phyloP scores from a whole-genome alignment of 192 early-diverging fungal genomes.

The Entophlyctis luteolus region DNA sequence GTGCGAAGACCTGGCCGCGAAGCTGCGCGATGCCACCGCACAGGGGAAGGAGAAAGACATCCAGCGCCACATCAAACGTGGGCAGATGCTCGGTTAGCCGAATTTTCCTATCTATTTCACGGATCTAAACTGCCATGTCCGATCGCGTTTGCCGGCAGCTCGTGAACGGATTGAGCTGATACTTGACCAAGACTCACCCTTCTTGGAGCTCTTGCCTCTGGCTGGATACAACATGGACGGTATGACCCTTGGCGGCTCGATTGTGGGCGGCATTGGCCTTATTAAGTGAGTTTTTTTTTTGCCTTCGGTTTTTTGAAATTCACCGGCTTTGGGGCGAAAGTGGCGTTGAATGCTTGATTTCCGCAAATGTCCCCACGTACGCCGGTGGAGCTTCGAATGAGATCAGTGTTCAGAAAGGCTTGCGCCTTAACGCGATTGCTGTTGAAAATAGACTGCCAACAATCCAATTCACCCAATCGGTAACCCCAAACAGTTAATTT shows the following conservation, averaged over 20 bases:
- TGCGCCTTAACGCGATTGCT: constrained; percentile 53
- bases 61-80: constrained; percentile 52
- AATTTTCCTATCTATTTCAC: constrained; percentile 4
- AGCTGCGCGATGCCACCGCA: constrained; percentile 47
- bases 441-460: constrained; percentile 57
- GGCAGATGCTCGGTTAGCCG: constrained; percentile 54
- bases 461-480: constrained; percentile 57
- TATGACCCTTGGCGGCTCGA: constrained; percentile 63
- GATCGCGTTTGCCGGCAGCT: constrained; percentile 24
- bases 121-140: not conserved
- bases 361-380: constrained; percentile 58
- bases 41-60: constrained; percentile 49
- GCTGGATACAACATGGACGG: constrained; percentile 62
- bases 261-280: constrained; percentile 63
- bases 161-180: constrained; percentile 58
- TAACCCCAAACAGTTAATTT: too few species aligned
- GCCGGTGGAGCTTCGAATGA: constrained; percentile 63
- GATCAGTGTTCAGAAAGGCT: constrained; percentile 48
- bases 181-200: constrained; percentile 63
- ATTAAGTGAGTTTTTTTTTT: constrained; percentile 44
- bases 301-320: not conserved
- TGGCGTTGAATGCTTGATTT: constrained; percentile 40
- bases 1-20: constrained; percentile 47
- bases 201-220: constrained; percentile 57
- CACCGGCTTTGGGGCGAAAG: not conserved